phyloP scores from a whole-genome alignment of 257 asterid genomes.

The Penstemon davidsonii region DNA sequence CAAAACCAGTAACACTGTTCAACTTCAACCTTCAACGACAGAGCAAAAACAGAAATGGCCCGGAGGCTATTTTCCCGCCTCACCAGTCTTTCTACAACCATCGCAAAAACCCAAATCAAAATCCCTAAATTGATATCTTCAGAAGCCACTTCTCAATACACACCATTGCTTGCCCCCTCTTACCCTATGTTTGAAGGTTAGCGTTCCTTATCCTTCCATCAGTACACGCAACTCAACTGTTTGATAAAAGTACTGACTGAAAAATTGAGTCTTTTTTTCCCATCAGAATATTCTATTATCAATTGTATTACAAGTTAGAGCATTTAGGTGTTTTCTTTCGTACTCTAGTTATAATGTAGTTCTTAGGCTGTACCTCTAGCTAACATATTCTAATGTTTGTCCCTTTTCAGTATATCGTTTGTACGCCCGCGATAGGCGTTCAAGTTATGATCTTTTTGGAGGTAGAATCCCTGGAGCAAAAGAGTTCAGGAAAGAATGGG shows the following conservation, averaged over 20 bases:
- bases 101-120: constrained; percentile 28
- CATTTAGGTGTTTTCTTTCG: background rate
- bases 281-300: background rate
- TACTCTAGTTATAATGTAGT: background rate
- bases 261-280: background rate
- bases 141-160: constrained; percentile 18
- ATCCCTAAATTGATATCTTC: constrained; percentile 10
- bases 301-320: background rate
- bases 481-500: constrained; percentile 80
- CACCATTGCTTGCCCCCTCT: constrained; percentile 16
- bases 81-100: constrained; percentile 17
- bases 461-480: constrained; percentile 61
- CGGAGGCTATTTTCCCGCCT: constrained; percentile 40
- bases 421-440: constrained; percentile 57
- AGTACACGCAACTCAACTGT: constrained; percentile 33
- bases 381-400: constrained; percentile 7
- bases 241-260: constrained; percentile 30
- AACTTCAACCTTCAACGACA: background rate
- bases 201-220: background rate
- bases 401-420: constrained; percentile 52
- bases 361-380: background rate
- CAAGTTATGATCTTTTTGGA: constrained; percentile 72
- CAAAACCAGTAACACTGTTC: too few relatives aligned
- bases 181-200: constrained; percentile 42
- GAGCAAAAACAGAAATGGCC: constrained; percentile 29